Conservation (phyloP, 2,329 filamentous ascomycete genomes). For the Ceratocystis eucalypticola region DNA sequence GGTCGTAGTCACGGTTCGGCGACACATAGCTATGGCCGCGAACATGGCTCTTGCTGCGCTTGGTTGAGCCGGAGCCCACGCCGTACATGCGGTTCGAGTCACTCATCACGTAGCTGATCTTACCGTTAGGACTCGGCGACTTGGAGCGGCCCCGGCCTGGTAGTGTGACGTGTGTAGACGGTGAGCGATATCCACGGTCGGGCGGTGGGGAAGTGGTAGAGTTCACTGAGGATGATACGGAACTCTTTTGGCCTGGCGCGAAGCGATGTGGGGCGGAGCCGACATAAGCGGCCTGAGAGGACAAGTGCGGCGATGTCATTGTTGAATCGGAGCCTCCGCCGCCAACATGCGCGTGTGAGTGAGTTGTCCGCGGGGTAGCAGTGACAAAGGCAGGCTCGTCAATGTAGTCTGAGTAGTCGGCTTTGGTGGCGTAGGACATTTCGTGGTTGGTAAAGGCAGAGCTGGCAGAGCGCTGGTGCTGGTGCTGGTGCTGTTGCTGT, state of each 20-base stretch:
- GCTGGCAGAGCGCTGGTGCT: constrained; percentile 27
- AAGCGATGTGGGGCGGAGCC: not conserved
- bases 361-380: not conserved
- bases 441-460: constrained; percentile 32
- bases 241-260: not conserved
- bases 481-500: not conserved
- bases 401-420: not conserved
- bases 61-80: not conserved
- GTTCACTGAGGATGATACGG: not conserved
- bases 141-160: not conserved
- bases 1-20: constrained; percentile 8
- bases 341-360: constrained; percentile 9
- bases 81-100: not conserved
- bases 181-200: constrained; percentile 6
- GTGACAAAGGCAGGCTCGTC: not conserved
- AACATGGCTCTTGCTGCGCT: constrained; percentile 2
- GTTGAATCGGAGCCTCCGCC: not conserved
- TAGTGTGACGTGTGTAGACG: not conserved
- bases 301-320: not conserved
- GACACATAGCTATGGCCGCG: constrained; percentile 8
- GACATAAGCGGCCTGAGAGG: not conserved
- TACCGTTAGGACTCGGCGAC: constrained; percentile 2
- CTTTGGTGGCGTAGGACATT: not conserved
- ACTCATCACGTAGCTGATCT: not conserved
- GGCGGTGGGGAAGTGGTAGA: constrained; percentile 2